Conservation (phyloP, 2,329 filamentous ascomycete genomes). For the Fusarium oligoseptatum region DNA sequence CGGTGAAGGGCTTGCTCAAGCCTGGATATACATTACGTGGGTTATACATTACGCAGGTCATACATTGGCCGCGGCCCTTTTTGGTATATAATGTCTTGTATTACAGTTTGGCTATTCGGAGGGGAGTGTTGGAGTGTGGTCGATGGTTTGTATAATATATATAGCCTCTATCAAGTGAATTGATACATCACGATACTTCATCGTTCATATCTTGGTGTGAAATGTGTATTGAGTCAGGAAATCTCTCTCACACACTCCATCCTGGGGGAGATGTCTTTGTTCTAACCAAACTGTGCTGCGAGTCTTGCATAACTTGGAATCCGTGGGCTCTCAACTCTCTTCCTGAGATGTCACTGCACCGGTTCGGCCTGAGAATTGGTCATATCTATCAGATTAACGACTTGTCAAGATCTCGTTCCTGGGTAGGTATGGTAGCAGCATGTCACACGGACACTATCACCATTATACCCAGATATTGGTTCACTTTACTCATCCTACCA, state of each 20-base stretch:
- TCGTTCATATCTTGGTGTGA: conserved; percentile 31
- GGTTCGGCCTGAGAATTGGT: not conserved
- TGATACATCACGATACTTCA: conserved; percentile 3
- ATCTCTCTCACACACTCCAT: not conserved
- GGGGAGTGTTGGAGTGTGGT: not conserved
- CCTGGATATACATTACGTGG: conserved; percentile 24
- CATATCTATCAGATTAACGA: not conserved
- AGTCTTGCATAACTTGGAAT: not conserved
- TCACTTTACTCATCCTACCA: not conserved
- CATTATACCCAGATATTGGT: not conserved
- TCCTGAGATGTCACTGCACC: not conserved
- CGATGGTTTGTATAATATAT: conserved; percentile 19
- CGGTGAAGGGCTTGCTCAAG: conserved; percentile 7
- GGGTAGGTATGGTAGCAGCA: not conserved
- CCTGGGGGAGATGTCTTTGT: not conserved
- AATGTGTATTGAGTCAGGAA: conserved; percentile 1
- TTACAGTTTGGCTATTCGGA: conserved; percentile 31
- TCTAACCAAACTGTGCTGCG: not conserved
- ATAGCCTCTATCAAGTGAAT: not conserved
- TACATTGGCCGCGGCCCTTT: conserved; percentile 24
- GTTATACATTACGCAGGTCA: conserved; percentile 21
- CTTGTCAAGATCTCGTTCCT: not conserved
- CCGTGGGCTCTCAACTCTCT: not conserved
- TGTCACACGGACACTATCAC: not conserved
- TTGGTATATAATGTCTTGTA: conserved; percentile 49